phyloP scores from a whole-genome alignment of 148 eudicot species.

The Rhododendron henanense region DNA sequence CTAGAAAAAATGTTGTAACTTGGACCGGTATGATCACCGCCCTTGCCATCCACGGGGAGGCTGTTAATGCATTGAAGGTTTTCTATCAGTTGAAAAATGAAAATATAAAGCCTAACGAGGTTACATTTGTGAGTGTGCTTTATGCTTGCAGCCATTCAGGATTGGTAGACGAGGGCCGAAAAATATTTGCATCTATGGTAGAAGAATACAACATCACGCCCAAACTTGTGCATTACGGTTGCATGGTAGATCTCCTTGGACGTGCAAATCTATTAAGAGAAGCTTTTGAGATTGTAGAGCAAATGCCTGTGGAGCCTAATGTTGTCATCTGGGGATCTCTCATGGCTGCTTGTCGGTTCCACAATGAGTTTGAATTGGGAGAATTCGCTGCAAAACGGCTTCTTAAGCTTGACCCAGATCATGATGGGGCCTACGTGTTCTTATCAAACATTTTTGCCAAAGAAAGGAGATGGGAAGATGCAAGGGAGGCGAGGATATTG shows the following conservation, averaged over 20 bases:
- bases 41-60: conserved; percentile 43
- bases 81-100: conserved; percentile 38
- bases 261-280: conserved; percentile 38
- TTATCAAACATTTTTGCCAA: conserved; percentile 49
- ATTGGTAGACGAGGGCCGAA: conserved; percentile 40
- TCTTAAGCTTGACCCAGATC: conserved; percentile 45
- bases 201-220: conserved; percentile 38
- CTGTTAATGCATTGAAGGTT: conserved; percentile 28
- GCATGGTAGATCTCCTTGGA: conserved; percentile 58
- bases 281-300: conserved; percentile 44
- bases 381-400: conserved; percentile 50
- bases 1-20: conserved; percentile 36
- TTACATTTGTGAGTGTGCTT: conserved; percentile 51
- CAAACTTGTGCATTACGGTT: conserved; percentile 44
- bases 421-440: conserved; percentile 48
- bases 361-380: conserved; percentile 44
- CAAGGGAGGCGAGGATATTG: conserved; percentile 32
- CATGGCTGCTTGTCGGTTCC: conserved; percentile 45
- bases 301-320: conserved; percentile 51
- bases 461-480: conserved; percentile 37
- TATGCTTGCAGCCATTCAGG: conserved; percentile 66
- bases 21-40: conserved; percentile 53
- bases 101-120: conserved; percentile 39
- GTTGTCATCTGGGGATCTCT: conserved; percentile 55
- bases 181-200: conserved; percentile 37